Evolutionary conservation across 2,329 filamentous ascomycete genomes (phyloP), one percentile per base, ranked within the genome.

Genomic region (Akanthomyces lecanii): DNA sequence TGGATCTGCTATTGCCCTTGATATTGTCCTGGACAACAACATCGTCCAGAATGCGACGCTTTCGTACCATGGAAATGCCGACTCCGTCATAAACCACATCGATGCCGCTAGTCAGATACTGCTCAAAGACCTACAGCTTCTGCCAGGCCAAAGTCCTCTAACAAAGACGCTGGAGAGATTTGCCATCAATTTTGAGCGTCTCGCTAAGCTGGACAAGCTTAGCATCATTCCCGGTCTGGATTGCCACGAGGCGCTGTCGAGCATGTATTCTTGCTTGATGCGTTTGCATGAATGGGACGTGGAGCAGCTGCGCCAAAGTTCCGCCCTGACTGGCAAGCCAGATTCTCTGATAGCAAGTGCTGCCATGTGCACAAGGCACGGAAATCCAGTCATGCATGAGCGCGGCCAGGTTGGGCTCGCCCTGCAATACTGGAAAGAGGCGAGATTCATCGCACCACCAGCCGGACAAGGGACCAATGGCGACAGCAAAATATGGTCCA

Each of bases 401-500:
- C 80, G 85, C 57, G 82, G 82, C 25, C 83, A 82, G 56, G 77
- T 94, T 30, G 91, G 91, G 1, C 76, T 94, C 62, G 85, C 84
- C 55, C 69, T 95, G 45, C 88, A 92, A 66, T 96, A 94, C 72
- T 95, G 91, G 91, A 88, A 85, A 73, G 82, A 88, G 68, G 78
- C 80, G 62, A 80, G 84, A 53, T 62, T 55, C 21, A 78, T 82
- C 53, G 73, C 85, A 18, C 75, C 71, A 3, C 73, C 74, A 6
- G 71, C 69, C 2, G 73, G 67, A 53, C 73, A 74, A 53, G 71
- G 74, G 21, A 73, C 77, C 38, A 72, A 78, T 21, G 73, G 78
- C 7, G 71, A 70, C 28, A 78, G 82, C 64, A 82, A 79, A 63
- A 81, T 85, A 3, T 93, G 89, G 84, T 85, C 85, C 0, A 79